Conservation (phyloP, 2,329 filamentous ascomycete species). For the Septoria petroselini region DNA sequence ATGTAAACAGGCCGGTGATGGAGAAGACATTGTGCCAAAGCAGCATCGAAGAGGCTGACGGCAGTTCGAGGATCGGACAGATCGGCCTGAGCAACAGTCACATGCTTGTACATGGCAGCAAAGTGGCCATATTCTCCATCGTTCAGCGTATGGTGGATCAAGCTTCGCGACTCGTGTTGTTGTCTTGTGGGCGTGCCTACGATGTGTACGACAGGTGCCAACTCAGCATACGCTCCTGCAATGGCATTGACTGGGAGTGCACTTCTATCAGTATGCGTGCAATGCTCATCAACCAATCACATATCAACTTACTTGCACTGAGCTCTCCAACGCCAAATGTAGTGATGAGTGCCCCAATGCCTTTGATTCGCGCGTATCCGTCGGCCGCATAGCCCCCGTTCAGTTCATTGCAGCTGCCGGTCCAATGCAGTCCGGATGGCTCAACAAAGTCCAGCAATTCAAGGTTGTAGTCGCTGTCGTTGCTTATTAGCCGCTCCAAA, state of each 20-base stretch:
- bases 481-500: too few relatives aligned
- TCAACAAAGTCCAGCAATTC: constrained; percentile 57
- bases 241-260: constrained; percentile 41
- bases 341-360: constrained; percentile 50
- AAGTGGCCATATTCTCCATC: constrained; percentile 20
- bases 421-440: constrained; percentile 55
- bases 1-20: constrained; percentile 20
- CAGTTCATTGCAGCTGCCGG: constrained; percentile 38
- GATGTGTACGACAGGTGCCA: constrained; percentile 47
- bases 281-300: not conserved
- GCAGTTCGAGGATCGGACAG: constrained; percentile 19
- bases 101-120: constrained; percentile 21
- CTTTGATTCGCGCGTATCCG: constrained; percentile 18
- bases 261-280: not conserved
- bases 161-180: constrained; percentile 5
- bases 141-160: constrained; percentile 12
- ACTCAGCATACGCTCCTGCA: constrained; percentile 45
- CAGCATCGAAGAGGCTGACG: constrained; percentile 11
- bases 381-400: constrained; percentile 19
- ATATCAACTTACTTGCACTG: constrained; percentile 34
- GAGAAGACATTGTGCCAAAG: constrained; percentile 13
- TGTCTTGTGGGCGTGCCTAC: constrained; percentile 32
- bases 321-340: constrained; percentile 60
- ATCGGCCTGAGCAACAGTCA: constrained; percentile 23
- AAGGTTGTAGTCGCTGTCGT: constrained; percentile 44